Conservation (phyloP, 306 rosid species). For the Acacia crassicarpa region DNA sequence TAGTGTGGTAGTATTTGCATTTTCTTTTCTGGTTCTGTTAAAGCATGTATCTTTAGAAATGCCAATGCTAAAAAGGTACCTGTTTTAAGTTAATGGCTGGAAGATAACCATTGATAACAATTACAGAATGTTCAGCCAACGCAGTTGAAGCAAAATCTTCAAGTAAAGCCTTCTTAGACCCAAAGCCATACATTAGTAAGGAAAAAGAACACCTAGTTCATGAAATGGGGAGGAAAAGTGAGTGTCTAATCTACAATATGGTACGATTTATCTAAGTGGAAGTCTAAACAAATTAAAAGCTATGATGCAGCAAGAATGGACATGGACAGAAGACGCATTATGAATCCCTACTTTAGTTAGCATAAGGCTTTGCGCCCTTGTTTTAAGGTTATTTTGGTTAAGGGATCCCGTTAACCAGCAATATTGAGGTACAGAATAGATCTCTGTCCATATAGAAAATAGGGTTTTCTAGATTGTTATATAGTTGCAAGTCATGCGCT, state of each 20-base stretch:
- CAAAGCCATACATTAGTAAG: constrained; percentile 93
- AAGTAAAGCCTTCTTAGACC: constrained; percentile 83
- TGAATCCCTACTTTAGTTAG: background rate
- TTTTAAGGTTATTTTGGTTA: background rate
- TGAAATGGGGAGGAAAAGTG: background rate
- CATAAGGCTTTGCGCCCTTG: background rate
- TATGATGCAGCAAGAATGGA: background rate
- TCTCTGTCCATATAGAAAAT: background rate
- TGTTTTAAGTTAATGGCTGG: constrained; percentile 77
- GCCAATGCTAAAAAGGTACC: constrained; percentile 41
- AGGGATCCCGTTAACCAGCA: background rate
- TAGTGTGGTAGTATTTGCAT: background rate
- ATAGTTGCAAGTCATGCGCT: background rate
- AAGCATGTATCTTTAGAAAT: background rate
- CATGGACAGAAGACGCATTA: background rate
- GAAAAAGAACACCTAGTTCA: constrained; percentile 69
- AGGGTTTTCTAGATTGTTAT: background rate
- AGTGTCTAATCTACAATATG: background rate
- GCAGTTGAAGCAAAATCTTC: constrained; percentile 88
- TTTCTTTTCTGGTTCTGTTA: background rate
- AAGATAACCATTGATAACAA: constrained; percentile 91
- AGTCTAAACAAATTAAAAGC: background rate
- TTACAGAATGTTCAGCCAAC: constrained; percentile 62
- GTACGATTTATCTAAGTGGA: background rate
- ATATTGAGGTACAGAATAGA: background rate